Evolutionary conservation across 768 basidiomycete genomes (phyloP), one percentile per base, ranked within the genome.

Genomic region (Cystofilobasidium bisporidii): DNA sequence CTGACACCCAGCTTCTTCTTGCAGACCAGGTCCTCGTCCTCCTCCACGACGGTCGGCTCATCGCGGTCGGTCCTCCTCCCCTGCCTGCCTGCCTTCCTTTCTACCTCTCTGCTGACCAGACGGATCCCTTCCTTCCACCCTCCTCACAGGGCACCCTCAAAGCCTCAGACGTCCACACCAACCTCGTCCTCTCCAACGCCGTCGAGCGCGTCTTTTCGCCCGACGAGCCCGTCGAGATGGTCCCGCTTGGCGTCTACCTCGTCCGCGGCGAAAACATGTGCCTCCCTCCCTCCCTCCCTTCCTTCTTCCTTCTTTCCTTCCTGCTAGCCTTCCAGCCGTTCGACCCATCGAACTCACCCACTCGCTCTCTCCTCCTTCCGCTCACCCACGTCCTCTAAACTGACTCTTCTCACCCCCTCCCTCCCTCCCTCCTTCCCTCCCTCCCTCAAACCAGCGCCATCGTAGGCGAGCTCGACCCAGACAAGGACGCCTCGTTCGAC

Each of bases 221-320:
- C 63, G 96, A 99, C 20, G 89, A 89, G 73, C 88, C 88, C 47
- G 91, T 96, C 32, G 90, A 97, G 78, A 92, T 97, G 81, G 85
- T 92, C 14, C 88, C 91, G 0, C 81, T 98, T 30, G 96, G 96
- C 0, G 81, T 98, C 55, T 98, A 99, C 78, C 86, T 99, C 74
- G 91, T 99, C 75, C 92, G 97, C 74, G 96, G 96, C 3, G 96
- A 99, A 76, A 92, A 92, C 83, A 92, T 94, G 96, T 97, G 73
- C 77, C 91, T 84, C 36, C 6, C 36, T 36, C 36, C 12, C 12
- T 36, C 36, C 6, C 36, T 36, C 12, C 36, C 36, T 36, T 12
- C 6, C 36, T 12, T 36, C 50, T 53, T 33, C 11, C 38, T 22
- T 47, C 26, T n/a, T 53, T 17, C 45, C 43, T 36, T 30, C 8